phyloP scores from a whole-genome alignment of 345 rosid species.

The Euphorbia lathyris region DNA sequence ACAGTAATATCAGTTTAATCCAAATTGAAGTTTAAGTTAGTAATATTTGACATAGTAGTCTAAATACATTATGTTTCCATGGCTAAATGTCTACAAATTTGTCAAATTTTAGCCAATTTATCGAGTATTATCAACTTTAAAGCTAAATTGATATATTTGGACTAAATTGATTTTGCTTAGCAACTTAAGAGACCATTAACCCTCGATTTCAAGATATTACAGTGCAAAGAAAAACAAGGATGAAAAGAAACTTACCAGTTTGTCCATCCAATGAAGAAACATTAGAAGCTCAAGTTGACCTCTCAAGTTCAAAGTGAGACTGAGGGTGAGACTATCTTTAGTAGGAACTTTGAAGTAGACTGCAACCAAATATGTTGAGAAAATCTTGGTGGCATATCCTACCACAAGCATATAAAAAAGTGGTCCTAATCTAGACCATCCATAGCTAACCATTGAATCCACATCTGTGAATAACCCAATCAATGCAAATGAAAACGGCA shows the following conservation, averaged over 20 bases:
- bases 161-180: too few relatives aligned
- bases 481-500: conserved; percentile 56
- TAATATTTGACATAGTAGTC: too few relatives aligned
- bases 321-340: conserved; percentile 50
- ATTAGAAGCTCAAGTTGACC: conserved; percentile 63
- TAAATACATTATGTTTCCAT: too few relatives aligned
- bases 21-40: too few relatives aligned
- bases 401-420: conserved; percentile 34
- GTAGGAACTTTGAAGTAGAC: conserved; percentile 37
- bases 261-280: conserved; percentile 59
- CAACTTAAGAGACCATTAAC: too few relatives aligned
- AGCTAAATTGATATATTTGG: too few relatives aligned
- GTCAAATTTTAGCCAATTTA: too few relatives aligned
- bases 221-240: background rate
- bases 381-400: conserved; percentile 39
- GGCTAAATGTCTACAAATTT: too few relatives aligned
- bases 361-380: conserved; percentile 28
- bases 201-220: too few relatives aligned
- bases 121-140: too few relatives aligned
- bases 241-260: conserved; percentile 28
- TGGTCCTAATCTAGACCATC: conserved; percentile 50
- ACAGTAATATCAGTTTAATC: too few relatives aligned
- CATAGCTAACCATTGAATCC: conserved; percentile 20
- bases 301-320: conserved; percentile 59
- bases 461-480: conserved; percentile 57